Evolutionary conservation across 345 rosid genomes (phyloP), one percentile per base, ranked within the genome.

Genomic region (Pugionium cornutum): DNA sequence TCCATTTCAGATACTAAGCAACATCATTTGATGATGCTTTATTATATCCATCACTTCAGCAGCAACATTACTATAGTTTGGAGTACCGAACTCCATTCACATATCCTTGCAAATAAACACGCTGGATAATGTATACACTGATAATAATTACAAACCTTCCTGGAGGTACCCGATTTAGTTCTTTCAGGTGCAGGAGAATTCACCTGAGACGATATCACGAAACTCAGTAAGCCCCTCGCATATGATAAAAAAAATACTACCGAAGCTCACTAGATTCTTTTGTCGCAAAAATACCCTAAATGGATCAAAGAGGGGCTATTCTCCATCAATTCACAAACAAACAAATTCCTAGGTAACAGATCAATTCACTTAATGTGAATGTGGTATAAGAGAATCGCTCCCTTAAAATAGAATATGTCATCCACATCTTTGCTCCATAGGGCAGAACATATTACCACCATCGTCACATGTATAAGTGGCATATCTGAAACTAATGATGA

Each of bases 131-230:
- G 62, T 48, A 54, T n/a, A 50, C 36, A 68, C 44, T 43, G 47
- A 39, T 41, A 56, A 49, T 45, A 59, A 55, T 58, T 43, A 73
- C 87, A 46, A 68, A 92, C 98, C 98, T 92, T 92, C 62, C 96
- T 77, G 40, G 95, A 87, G 62, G 84, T 75, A 25, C 96, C 98
- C 4, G 92, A 87, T 68, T 84, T 72, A 67, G 81, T 73, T 80
- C 89, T 84, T 78, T 82, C 79, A 6, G 86, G 64, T 71, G 89
- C 76, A 69, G 98, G 89, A 77, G 89, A 74, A 70, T 85, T 80
- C 83, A 84, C 74, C 98, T 89, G 79, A 73, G 36, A 32, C 68
- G 18, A 61, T 58, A 65, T 50, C 57, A 64, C 51, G 34, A 64
- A 37, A n/a, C 61, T 62, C 42, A 55, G 53, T 41, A 47, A 33